These are phyloP conservation scores for Nemania diffusa DNA, from an alignment of 2,329 filamentous ascomycete genomes.

Conservation along the genomic window DNA sequence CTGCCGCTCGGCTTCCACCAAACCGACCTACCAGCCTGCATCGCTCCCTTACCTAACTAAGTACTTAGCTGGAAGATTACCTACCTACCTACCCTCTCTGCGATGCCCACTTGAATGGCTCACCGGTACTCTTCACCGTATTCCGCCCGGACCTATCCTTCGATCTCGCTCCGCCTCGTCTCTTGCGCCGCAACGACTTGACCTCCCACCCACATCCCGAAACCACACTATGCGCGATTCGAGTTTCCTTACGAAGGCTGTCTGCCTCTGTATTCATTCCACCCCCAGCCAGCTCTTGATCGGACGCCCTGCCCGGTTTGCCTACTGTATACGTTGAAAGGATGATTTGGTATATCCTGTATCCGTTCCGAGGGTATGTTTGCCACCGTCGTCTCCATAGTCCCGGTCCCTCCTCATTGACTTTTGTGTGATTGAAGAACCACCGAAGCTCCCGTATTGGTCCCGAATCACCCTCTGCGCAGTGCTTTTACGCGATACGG, in stretches of 20 bases:
- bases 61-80: background rate
- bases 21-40: background rate
- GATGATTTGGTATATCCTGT: slow-evolving; percentile 83
- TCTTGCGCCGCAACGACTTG: slow-evolving; percentile 32
- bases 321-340: slow-evolving; percentile 42
- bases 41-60: slow-evolving; percentile 17
- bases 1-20: slow-evolving; percentile 17
- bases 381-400: slow-evolving; percentile 9
- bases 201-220: slow-evolving; percentile 27
- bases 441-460: slow-evolving; percentile 75
- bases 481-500: slow-evolving; percentile 74
- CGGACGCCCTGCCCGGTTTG: slow-evolving; percentile 27
- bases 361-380: slow-evolving; percentile 80
- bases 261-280: slow-evolving; percentile 33
- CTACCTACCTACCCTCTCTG: slow-evolving; percentile 1
- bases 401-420: slow-evolving; percentile 33
- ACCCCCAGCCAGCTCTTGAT: slow-evolving; percentile 24
- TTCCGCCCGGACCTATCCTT: slow-evolving; percentile 20
- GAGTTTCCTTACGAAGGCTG: slow-evolving; percentile 35
- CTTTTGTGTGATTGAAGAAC: slow-evolving; percentile 62
- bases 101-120: slow-evolving; percentile 32
- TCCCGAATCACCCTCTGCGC: slow-evolving; percentile 72
- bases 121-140: slow-evolving; percentile 25
- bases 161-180: slow-evolving; percentile 25
- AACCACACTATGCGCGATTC: slow-evolving; percentile 41